Conservation (phyloP, 2,329 filamentous ascomycete genomes). For the Malbranchea zuffiana region DNA sequence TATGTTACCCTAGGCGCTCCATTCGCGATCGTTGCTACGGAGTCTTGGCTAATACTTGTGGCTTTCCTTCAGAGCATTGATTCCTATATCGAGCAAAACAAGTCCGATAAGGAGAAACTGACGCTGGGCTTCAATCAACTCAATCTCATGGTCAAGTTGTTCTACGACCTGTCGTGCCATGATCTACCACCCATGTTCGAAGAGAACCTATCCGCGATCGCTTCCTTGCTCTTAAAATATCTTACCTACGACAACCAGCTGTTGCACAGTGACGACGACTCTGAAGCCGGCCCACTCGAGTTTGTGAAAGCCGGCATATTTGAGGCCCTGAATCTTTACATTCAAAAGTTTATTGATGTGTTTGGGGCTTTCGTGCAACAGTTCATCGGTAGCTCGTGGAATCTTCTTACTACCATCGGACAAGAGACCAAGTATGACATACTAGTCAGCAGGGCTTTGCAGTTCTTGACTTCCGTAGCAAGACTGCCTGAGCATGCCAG, state of each 20-base stretch:
- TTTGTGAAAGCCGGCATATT: conserved; percentile 89
- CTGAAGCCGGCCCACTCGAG: conserved; percentile 73
- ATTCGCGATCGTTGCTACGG: background rate
- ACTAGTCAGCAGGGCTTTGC: conserved; percentile 84
- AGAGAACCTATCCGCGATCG: conserved; percentile 68
- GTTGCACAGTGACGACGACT: conserved; percentile 76
- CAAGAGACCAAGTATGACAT: conserved; percentile 87
- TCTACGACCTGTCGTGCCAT: conserved; percentile 95
- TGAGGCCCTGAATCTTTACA: conserved; percentile 77
- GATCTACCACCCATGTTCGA: conserved; percentile 93
- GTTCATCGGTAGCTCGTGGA: conserved; percentile 88
- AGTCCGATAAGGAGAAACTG: conserved; percentile 61
- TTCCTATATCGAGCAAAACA: conserved; percentile 57
- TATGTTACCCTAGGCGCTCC: conserved; percentile 35
- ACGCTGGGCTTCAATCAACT: conserved; percentile 73
- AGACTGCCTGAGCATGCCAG: conserved; percentile 65
- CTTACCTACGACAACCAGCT: conserved; percentile 77
- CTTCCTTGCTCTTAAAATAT: conserved; percentile 79
- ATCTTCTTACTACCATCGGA: conserved; percentile 73
- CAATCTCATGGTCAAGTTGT: conserved; percentile 78
- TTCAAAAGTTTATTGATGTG: conserved; percentile 90
- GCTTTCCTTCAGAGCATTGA: conserved; percentile 35
- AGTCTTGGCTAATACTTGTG: background rate
- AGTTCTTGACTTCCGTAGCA: conserved; percentile 86
- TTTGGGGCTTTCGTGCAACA: conserved; percentile 69